A percentile compares a stretch with the other conserved stretches of the same genome.
These are phyloP conservation scores for Pseudonitzschia delicatissima DNA, from an alignment of 108 stramenopile genomes.

Conservation along the genomic window DNA sequence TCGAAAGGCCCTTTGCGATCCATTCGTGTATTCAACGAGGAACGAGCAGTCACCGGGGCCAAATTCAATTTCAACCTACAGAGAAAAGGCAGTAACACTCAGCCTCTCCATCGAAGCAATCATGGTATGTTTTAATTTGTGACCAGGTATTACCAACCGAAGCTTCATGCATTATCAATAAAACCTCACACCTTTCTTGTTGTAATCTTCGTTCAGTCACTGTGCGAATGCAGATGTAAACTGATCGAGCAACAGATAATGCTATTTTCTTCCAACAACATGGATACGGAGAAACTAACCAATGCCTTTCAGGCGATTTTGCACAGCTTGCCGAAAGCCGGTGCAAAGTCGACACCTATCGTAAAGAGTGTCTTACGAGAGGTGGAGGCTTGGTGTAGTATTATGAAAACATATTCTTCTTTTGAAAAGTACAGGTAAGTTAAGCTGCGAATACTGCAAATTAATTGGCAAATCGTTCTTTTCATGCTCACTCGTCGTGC, in stretches of 20 bases:
- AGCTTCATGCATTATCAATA: too few relatives aligned
- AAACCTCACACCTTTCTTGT: background rate
- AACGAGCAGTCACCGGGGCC: background rate
- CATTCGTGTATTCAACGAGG: conserved; percentile 3
- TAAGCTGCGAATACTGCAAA: background rate
- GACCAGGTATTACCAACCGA: too few relatives aligned
- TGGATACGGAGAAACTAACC: background rate
- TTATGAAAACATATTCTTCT: conserved; percentile 8
- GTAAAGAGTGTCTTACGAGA: background rate
- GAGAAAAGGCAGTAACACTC: conserved; percentile 2
- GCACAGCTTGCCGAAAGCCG: background rate
- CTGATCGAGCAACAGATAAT: background rate
- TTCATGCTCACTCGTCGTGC: too few relatives aligned
- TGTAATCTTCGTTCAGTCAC: background rate
- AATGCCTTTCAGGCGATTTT: background rate
- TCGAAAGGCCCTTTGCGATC: conserved; percentile 12
- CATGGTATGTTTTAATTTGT: too few relatives aligned
- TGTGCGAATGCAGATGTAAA: conserved; percentile 10
- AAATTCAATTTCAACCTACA: background rate
- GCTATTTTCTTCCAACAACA: background rate
- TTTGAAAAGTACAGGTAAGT: conserved; percentile 4
- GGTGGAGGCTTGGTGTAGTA: conserved; percentile 3
- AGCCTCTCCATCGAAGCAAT: background rate
- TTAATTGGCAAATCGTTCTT: background rate
- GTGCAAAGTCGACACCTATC: background rate